Conservation (phyloP, 345 rosid species). For the Boechera divaricarpa region DNA sequence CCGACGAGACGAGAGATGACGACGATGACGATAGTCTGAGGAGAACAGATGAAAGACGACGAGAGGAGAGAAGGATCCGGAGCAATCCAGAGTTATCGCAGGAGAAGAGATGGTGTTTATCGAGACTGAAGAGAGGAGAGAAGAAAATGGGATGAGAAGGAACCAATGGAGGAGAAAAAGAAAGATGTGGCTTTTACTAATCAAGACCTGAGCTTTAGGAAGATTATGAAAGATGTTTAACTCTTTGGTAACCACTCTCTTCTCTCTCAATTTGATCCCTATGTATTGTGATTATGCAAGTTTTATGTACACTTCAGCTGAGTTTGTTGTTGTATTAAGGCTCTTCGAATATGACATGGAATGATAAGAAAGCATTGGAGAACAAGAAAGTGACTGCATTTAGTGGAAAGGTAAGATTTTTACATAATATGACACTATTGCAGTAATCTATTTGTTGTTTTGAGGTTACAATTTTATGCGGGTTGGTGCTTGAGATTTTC, state of each 20-base stretch:
- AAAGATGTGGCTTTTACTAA: conserved; percentile 38
- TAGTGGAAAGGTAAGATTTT: conserved; percentile 79
- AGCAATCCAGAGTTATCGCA: too few relatives aligned
- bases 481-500: background rate
- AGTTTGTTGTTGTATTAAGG: conserved; percentile 42
- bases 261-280: too few relatives aligned
- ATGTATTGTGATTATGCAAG: too few relatives aligned
- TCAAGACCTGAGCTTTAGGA: conserved; percentile 43
- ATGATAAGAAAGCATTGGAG: conserved; percentile 82
- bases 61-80: too few relatives aligned
- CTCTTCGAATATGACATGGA: conserved; percentile 74
- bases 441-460: background rate
- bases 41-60: too few relatives aligned
- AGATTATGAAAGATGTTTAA: too few relatives aligned
- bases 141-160: too few relatives aligned
- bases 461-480: background rate
- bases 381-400: conserved; percentile 62
- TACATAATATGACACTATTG: background rate
- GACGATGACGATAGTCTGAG: too few relatives aligned
- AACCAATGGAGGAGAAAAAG: conserved; percentile 43
- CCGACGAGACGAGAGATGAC: too few relatives aligned
- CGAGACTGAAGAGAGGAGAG: too few relatives aligned
- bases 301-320: background rate
- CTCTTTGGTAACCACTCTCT: too few relatives aligned
- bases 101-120: too few relatives aligned